A percentile compares a stretch with the other conserved stretches of the same genome.
phyloP scores from a whole-genome alignment of 257 asterid genomes.

The Nicotiana tabacum region DNA sequence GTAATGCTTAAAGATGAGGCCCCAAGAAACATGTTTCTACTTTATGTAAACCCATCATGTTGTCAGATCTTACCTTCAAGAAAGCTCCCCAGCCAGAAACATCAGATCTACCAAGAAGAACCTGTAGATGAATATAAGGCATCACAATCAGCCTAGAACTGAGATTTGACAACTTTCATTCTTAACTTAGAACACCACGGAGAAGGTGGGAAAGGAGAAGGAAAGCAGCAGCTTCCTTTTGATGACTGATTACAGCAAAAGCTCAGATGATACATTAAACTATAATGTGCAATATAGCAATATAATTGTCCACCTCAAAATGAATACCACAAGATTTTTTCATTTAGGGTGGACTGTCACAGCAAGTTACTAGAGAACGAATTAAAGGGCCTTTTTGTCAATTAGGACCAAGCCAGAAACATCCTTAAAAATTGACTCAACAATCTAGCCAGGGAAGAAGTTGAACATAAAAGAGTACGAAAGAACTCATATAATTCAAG shows the following conservation, averaged over 20 bases:
- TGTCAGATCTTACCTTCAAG: conserved; percentile 66
- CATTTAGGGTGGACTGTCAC: neutral
- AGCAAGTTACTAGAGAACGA: neutral
- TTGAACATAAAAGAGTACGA: neutral
- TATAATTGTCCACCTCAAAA: neutral
- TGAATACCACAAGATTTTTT: neutral
- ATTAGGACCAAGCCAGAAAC: neutral
- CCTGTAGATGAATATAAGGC: conserved; percentile 32
- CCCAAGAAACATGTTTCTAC: neutral
- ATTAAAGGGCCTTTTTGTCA: neutral
- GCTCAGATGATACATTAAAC: neutral
- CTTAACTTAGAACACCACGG: neutral
- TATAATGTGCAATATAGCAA: neutral
- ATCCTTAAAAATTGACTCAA: neutral
- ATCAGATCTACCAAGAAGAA: conserved; percentile 88
- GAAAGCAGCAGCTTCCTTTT: neutral
- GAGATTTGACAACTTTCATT: neutral
- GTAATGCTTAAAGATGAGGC: neutral
- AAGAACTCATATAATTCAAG: neutral
- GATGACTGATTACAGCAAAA: neutral
- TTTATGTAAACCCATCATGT: neutral
- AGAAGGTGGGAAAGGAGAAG: neutral
- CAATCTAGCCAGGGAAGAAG: neutral
- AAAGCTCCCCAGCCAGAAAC: conserved; percentile 99
- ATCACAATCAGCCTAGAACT: neutral